Conservation (phyloP, 108 stramenopile species). For the Cylindrotheca closterium region DNA sequence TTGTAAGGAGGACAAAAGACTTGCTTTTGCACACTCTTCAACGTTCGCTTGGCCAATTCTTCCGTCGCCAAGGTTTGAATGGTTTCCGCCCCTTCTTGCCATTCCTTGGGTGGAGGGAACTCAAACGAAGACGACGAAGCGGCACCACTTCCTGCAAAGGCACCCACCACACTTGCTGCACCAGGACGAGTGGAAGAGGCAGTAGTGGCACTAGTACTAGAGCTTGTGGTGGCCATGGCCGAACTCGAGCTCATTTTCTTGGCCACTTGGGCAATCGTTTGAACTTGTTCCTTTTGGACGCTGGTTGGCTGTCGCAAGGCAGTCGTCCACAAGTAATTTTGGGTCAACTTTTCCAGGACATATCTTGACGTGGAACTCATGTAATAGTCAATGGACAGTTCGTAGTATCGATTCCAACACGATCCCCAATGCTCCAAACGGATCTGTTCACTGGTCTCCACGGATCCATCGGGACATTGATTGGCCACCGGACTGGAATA, state of each 20-base stretch:
- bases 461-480: constrained; percentile 88
- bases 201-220: too few relatives aligned
- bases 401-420: constrained; percentile 96
- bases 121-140: too few relatives aligned
- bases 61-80: constrained; percentile 16
- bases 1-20: constrained; percentile 11
- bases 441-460: constrained; percentile 65
- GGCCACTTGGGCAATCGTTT: background rate
- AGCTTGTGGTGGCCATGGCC: background rate
- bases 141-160: too few relatives aligned
- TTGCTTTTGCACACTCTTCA: constrained; percentile 7
- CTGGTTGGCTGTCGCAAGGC: constrained; percentile 39
- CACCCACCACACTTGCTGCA: too few relatives aligned
- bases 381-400: constrained; percentile 83
- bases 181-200: constrained; percentile 2
- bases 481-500: constrained; percentile 64
- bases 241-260: background rate
- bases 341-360: constrained; percentile 74
- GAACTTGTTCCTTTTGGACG: constrained; percentile 1
- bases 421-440: constrained; percentile 92
- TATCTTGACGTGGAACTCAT: constrained; percentile 67
- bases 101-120: too few relatives aligned
- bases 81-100: too few relatives aligned
- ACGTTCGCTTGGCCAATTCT: constrained; percentile 9
- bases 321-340: constrained; percentile 91